Base-by-base conservation (phyloP, 2,329 filamentous ascomycete genomes). In the Exophiala xenobiotica region DNA sequence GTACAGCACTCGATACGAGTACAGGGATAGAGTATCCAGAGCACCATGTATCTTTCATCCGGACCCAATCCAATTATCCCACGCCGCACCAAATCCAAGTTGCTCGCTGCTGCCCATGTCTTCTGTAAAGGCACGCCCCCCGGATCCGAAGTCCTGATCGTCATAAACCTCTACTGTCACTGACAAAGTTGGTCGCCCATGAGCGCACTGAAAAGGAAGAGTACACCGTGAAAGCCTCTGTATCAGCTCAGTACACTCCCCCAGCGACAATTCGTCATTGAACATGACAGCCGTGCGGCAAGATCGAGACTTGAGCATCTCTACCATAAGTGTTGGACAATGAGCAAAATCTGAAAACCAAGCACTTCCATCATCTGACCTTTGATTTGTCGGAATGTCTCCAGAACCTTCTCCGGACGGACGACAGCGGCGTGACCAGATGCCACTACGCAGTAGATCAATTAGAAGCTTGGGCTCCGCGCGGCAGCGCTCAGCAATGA, bases 401-500 rank as follows among this genome's bases (percentile, higher is more conserved):
- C 7, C 8, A n/a, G 19, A 23, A n/a, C 12, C 7, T 40, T 26
- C 14, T 16, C 41, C 18, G 23, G 27, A 26, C 24, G 6, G 27
- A 38, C 18, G 7, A n/a, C 49, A n/a, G n/a, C n/a, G 75, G 1
- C 81, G 72, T 43, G 75, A 79, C 85, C 88, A 95, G 0, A 86
- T 73, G 64, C 95, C 88, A 4, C 78, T 77, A 6, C 91, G 82
- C 6, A 97, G 71, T 8, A 97, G 71, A 3, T 88, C 81, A 22
- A 89, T 81, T 1, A 92, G 71, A 1, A 96, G 68, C 5, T 79
- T 77, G 0, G 90, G 88, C 48, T 95, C 85, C 3, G 77, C 65
- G 29, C 79, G 79, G 66, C 90, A 96, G 39, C 91, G 80, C 63
- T 95, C 88, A 0, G 80, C 70, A 42, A 97, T 90, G 23, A 79